These are phyloP conservation scores for Abrus precatorius DNA, from an alignment of 306 rosid species.

Conservation along the genomic window DNA sequence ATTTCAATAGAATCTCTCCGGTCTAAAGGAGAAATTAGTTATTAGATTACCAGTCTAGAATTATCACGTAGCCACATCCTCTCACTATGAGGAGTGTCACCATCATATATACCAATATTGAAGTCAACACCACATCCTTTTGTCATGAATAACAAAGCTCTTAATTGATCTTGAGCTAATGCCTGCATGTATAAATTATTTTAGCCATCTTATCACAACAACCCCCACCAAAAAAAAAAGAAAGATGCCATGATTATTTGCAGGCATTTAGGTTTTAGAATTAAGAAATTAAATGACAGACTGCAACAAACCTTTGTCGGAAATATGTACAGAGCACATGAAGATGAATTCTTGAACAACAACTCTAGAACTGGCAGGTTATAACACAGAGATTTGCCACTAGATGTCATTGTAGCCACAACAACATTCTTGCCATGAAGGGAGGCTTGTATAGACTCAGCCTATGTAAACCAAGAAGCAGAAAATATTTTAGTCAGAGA, in stretches of 20 bases:
- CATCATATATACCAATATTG: conserved; percentile 89
- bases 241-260: conserved; percentile 1
- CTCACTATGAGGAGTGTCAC: conserved; percentile 80
- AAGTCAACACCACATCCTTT: conserved; percentile 69
- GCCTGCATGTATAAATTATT: conserved; percentile 66
- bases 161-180: conserved; percentile 94
- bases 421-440: conserved; percentile 77
- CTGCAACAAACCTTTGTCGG: conserved; percentile 85
- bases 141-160: conserved; percentile 73
- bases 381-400: conserved; percentile 97
- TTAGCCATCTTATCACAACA: conserved; percentile 35
- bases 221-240: neutral
- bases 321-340: conserved; percentile 88
- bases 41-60: conserved; percentile 83
- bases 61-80: conserved; percentile 74
- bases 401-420: conserved; percentile 94
- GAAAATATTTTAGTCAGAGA: conserved; percentile 39
- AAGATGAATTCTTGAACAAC: conserved; percentile 61
- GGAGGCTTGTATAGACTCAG: conserved; percentile 82
- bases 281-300: conserved; percentile 19
- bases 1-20: conserved; percentile 35
- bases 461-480: conserved; percentile 55
- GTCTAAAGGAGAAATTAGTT: conserved; percentile 34
- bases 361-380: conserved; percentile 85
- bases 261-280: conserved; percentile 41